Evolutionary conservation across 2,329 filamentous ascomycete species (phyloP), one percentile per base, ranked within the genome.

Genomic region (Pseudocercospora musae): DNA sequence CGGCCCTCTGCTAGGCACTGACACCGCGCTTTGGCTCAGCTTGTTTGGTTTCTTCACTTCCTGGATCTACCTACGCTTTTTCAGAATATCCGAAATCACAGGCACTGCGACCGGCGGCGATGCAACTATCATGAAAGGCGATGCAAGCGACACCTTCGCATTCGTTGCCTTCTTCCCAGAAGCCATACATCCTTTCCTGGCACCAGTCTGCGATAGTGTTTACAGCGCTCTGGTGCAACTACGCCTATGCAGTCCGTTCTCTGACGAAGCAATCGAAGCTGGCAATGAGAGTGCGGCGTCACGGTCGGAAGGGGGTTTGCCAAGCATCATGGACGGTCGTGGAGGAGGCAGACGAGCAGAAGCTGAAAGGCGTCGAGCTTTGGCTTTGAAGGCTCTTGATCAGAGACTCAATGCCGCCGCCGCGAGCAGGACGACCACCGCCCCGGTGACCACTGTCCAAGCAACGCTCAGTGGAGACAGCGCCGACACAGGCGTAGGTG

Each of bases 21-120:
- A 88, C 72, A 91, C 92, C 20, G 89, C 92, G 50, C 83, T 93
- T 67, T 86, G 96, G 74, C 85, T 97, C 63, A 87, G 91, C 57
- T 81, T 90, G 76, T 89, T 89, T 69, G 93, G 92, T 62, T 90
- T 99, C 76, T 76, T 97, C 64, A 89, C 88, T 10, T 92, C 91
- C 76, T 99, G 94, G 94, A 91, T 90, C 48, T 98, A 98, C 77
- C 87, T 99, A 18, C 91, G 95, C 69, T 99, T 98, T 82, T 97
- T 91, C 82, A 96, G 96, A 80, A n/a, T 85, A 82, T 63, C 77
- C 83, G 72, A 73, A 31, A 67, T 74, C n/a, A 60, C 67, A 4
- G 82, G 82, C 2, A 80, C 81, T 4, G 71, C 72, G 1, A 71
- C 70, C 0, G 85, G 82, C 7, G 81, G 81, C 54, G 80, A 82